A percentile compares a stretch with the other conserved stretches of the same genome.
phyloP scores from a whole-genome alignment of 2,329 filamentous ascomycete species.

The Fusarium sp. region DNA sequence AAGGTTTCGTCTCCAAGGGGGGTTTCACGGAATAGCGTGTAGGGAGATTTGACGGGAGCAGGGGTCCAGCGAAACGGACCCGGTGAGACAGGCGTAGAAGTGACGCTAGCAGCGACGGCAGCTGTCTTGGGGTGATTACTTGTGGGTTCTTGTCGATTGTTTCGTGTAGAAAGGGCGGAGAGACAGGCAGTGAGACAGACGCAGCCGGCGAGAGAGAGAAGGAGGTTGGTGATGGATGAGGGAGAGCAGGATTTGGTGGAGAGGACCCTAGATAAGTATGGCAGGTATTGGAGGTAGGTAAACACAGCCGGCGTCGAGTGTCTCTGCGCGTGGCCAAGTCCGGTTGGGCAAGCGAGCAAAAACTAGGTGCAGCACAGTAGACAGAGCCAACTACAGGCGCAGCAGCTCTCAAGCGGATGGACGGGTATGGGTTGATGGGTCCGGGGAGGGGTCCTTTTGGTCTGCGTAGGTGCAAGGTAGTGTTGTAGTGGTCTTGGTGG shows the following conservation, averaged over 20 bases:
- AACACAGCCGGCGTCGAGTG: conserved; percentile 11
- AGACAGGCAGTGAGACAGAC: not conserved
- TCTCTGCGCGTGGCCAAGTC: conserved; percentile 36
- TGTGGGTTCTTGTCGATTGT: conserved; percentile 13
- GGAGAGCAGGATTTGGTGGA: not conserved
- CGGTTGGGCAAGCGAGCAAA: conserved; percentile 28
- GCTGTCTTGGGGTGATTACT: conserved; percentile 3
- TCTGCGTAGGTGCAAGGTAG: not conserved
- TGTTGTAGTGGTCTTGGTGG: conserved; percentile 15
- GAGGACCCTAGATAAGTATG: conserved; percentile 15
- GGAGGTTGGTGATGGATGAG: conserved; percentile 13
- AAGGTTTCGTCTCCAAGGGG: conserved; percentile 41
- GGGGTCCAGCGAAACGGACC: conserved; percentile 36
- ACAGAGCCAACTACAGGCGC: not conserved
- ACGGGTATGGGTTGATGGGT: conserved; percentile 18
- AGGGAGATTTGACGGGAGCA: conserved; percentile 37
- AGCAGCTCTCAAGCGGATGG: conserved; percentile 7
- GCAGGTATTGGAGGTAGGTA: conserved; percentile 4
- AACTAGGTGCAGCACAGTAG: not conserved
- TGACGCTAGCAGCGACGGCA: conserved; percentile 21
- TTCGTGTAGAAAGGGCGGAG: conserved; percentile 2
- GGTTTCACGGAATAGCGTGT: conserved; percentile 16
- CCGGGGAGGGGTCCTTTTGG: conserved; percentile 19
- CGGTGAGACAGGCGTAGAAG: conserved; percentile 26
- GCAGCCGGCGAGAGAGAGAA: not conserved